Evolutionary conservation across 305 asterid species (phyloP), one percentile per base, ranked within the genome.

Genomic region (Fraxinus latifolia): DNA sequence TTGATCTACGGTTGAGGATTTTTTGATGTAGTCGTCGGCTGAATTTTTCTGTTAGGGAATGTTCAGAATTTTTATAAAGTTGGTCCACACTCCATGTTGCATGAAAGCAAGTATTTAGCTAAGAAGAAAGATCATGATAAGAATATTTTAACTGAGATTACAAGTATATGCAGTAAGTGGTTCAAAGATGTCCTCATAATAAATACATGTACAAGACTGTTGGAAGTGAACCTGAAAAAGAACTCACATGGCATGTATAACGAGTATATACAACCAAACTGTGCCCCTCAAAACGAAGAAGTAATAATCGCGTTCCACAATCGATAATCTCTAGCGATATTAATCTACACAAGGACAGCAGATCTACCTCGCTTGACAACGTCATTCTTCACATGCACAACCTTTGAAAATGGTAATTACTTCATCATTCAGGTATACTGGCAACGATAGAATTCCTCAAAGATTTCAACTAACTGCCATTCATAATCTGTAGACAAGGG

Each of bases 281-380:
- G 60, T 14, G 60, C 60, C 60, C 21, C 60, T 15, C 58, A 1
- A 36, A 81, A 81, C 77, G 65, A 81, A 81, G 74, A 76, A 83
- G 76, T 68, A 42, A 72, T 55, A 36, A 85, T 71, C 79, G 68
- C 34, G 27, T 68, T 82, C 25, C 73, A 55, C 72, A 79, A 60
- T 21, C 31, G 14, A 60, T 17, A 6, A 60, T 21, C 29, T 7
- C 31, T 7, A 60, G 71, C 31, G 47, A 53, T 21, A 23, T 25
- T 55, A 34, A 2, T 12, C 12, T 21, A 7, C 42, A 15, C 32
- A 9, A 29, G 47, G 29, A 33, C 12, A 19, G 36, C 74, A 47
- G 71, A 5, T 29, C 17, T 77, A 50, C 71, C 62, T 50, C 53
- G 12, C 15, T 21, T 31, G 31, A 29, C 68, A 19, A n/a, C 71